Conservation (phyloP, 345 rosid genomes). For the Adansonia digitata region DNA sequence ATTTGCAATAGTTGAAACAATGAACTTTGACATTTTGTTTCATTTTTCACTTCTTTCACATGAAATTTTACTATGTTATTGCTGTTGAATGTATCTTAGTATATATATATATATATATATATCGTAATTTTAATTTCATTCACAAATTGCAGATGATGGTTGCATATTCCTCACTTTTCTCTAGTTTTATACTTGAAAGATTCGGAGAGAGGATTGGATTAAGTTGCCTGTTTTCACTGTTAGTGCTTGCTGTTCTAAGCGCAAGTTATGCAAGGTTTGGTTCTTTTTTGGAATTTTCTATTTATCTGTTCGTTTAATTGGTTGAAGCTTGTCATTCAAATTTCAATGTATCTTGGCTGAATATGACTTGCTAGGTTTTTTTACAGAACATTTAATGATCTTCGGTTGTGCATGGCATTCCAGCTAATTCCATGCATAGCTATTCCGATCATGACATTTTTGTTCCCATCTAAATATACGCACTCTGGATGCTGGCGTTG, state of each 20-base stretch:
- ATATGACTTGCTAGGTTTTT: constrained; percentile 39
- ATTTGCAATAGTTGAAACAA: background rate
- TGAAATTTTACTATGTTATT: background rate
- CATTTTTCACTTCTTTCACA: background rate
- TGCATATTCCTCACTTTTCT: constrained; percentile 77
- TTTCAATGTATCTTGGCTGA: constrained; percentile 22
- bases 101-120: too few species aligned
- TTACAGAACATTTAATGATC: constrained; percentile 93
- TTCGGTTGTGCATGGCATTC: constrained; percentile 83
- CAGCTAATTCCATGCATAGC: constrained; percentile 70
- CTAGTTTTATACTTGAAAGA: constrained; percentile 82
- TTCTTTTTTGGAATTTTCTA: background rate
- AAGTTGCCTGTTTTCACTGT: constrained; percentile 49
- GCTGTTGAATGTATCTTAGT: background rate
- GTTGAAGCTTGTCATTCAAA: background rate
- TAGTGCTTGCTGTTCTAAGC: constrained; percentile 46
- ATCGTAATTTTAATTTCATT: constrained; percentile 20
- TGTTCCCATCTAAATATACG: constrained; percentile 66
- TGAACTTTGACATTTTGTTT: background rate
- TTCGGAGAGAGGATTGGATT: constrained; percentile 58
- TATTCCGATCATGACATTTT: constrained; percentile 53
- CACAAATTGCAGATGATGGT: constrained; percentile 69
- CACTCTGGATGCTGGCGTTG: constrained; percentile 78
- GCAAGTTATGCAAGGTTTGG: constrained; percentile 65
- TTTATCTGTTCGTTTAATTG: background rate